Percentiles rank a stretch among this genome's conserved stretches.
These are phyloP conservation scores for Pichia sp. DNA, from an alignment of 1,139 yeast species.

Conservation along the genomic window DNA sequence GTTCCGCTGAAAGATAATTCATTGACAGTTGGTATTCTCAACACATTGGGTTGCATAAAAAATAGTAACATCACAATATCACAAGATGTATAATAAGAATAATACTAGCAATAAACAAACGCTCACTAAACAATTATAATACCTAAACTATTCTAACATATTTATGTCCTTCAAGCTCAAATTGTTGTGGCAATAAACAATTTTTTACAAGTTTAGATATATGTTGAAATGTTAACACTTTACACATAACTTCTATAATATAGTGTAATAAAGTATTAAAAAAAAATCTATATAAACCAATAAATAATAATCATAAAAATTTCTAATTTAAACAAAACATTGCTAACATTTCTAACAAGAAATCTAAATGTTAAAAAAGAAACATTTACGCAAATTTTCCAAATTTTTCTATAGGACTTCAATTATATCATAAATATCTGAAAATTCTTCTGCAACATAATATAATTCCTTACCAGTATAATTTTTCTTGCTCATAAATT, in stretches of 20 bases:
- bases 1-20: too few relatives aligned
- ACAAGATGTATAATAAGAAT: too few relatives aligned
- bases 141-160: too few relatives aligned
- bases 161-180: too few relatives aligned
- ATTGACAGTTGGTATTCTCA: too few relatives aligned
- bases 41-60: too few relatives aligned
- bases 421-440: slow-evolving; percentile 19
- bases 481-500: slow-evolving; percentile 1
- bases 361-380: not conserved
- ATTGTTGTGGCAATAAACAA: too few relatives aligned
- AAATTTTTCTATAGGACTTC: slow-evolving; percentile 9
- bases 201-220: too few relatives aligned
- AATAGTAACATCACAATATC: too few relatives aligned
- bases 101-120: too few relatives aligned
- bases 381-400: not conserved
- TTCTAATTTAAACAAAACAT: not conserved
- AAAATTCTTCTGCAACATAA: slow-evolving; percentile 18
- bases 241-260: not conserved
- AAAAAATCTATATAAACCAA: not conserved
- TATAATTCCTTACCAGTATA: slow-evolving; percentile 17
- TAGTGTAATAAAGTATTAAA: not conserved
- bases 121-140: too few relatives aligned
- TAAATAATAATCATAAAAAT: not conserved
- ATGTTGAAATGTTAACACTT: not conserved
- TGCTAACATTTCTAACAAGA: not conserved